Conservation (phyloP, 2,329 filamentous ascomycete genomes). For the Bipolaris sorokiniana region DNA sequence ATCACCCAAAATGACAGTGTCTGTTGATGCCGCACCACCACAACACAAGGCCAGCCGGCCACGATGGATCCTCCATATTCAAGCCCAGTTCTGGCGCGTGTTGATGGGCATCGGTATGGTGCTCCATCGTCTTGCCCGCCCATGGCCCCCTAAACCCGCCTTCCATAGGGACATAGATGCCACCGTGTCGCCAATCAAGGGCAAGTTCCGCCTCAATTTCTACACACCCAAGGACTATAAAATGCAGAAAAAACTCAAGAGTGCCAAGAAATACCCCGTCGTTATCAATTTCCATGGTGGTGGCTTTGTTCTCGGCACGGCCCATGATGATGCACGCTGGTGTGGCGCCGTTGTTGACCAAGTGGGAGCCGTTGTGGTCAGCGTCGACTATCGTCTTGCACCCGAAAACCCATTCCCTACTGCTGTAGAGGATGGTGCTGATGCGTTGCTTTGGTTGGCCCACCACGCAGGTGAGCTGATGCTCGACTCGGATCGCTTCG, state of each 20-base stretch:
- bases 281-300: conserved; percentile 70
- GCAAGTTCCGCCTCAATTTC: conserved; percentile 63
- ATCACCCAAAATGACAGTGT: conserved; percentile 3
- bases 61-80: conserved; percentile 66
- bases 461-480: conserved; percentile 62
- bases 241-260: conserved; percentile 51
- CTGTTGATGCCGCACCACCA: conserved; percentile 12
- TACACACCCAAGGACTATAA: conserved; percentile 63
- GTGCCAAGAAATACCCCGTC: conserved; percentile 59
- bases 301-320: conserved; percentile 65
- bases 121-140: conserved; percentile 67
- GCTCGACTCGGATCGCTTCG: conserved; percentile 63
- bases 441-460: conserved; percentile 65
- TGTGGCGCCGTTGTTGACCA: conserved; percentile 61
- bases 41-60: conserved; percentile 44
- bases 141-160: conserved; percentile 64
- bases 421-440: conserved; percentile 68
- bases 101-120: conserved; percentile 73
- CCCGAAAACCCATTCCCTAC: conserved; percentile 68
- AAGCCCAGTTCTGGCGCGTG: conserved; percentile 70
- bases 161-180: conserved; percentile 65
- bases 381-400: conserved; percentile 66
- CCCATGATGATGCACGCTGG: conserved; percentile 68
- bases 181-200: conserved; percentile 54
- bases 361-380: conserved; percentile 64